Conservation (phyloP, 345 rosid species). For the Pugionium cornutum region DNA sequence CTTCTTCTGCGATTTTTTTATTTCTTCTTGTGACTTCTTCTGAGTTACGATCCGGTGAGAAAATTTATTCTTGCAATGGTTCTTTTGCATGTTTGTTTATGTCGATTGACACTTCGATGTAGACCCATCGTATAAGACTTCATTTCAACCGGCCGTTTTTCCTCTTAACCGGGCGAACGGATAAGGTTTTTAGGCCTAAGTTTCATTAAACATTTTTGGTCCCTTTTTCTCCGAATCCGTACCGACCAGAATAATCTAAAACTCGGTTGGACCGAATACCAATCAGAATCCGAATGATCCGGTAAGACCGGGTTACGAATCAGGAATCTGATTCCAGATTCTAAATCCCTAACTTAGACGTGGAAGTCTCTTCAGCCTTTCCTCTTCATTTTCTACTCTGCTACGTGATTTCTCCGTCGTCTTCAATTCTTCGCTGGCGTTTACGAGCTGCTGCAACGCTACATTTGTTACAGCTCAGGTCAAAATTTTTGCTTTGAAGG, state of each 20-base stretch:
- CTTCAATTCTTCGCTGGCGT: slow-evolving; percentile 14
- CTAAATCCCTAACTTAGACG: slow-evolving; percentile 16
- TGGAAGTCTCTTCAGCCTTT: slow-evolving; percentile 17
- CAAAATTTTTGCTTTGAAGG: neutral
- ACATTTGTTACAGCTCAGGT: neutral
- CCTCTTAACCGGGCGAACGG: no score
- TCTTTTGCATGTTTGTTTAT: no score
- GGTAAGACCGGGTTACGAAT: slow-evolving; percentile 27
- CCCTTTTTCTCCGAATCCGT: neutral
- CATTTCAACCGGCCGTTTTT: no score
- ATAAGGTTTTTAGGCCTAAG: no score
- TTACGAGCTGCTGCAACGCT: neutral
- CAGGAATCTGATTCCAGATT: slow-evolving; percentile 24
- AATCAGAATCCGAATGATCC: slow-evolving; percentile 1
- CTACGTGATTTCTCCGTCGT: neutral
- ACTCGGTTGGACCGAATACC: neutral
- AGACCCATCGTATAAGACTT: no score
- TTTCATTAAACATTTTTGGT: no score
- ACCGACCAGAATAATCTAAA: neutral
- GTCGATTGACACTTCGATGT: no score
- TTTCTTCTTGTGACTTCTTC: no score
- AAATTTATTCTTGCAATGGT: no score
- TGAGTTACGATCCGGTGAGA: no score
- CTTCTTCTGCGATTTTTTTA: no score
- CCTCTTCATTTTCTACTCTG: slow-evolving; percentile 1